Evolutionary conservation across 129 eudicot genomes (phyloP).

Genomic region (Erigeron canadensis): DNA sequence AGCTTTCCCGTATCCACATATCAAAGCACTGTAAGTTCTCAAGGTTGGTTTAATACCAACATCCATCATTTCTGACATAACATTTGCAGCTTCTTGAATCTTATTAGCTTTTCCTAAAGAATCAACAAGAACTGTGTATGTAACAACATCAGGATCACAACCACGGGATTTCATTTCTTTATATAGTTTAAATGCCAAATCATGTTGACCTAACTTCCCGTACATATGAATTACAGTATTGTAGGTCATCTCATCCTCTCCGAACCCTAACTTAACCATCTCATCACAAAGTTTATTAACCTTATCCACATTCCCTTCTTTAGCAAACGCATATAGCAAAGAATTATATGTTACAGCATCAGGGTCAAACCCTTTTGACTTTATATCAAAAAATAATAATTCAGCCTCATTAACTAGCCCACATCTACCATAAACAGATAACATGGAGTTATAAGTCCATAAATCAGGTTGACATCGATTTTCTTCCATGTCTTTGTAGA

Average conservation of each 20-base stretch:
- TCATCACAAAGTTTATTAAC: constrained; percentile 71
- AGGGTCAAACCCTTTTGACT: constrained; percentile 75
- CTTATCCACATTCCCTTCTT: constrained; percentile 66
- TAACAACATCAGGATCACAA: constrained; percentile 84
- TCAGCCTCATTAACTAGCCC: constrained; percentile 74
- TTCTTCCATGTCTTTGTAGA: constrained; percentile 73
- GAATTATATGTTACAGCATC: constrained; percentile 98
- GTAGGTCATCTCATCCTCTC: constrained; percentile 86
- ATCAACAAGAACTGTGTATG: constrained; percentile 85
- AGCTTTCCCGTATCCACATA: constrained; percentile 91
- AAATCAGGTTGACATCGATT: constrained; percentile 85
- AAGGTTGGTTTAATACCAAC: constrained; percentile 76
- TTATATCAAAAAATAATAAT: constrained; percentile 55
- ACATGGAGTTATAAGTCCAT: constrained; percentile 97
- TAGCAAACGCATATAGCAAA: constrained; percentile 83
- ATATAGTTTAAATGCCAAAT: constrained; percentile 63
- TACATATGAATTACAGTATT: constrained; percentile 92
- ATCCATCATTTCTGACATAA: constrained; percentile 96
- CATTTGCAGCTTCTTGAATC: constrained; percentile 73
- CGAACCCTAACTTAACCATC: constrained; percentile 77
- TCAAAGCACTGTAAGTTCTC: constrained; percentile 89
- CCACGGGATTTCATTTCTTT: constrained; percentile 76
- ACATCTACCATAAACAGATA: constrained; percentile 86
- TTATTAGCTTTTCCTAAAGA: constrained; percentile 81
- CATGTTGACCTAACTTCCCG: constrained; percentile 75